Percentiles rank a stretch among this genome's conserved stretches.
Evolutionary conservation across 345 rosid species (phyloP).

Genomic region (Citrus glauca): DNA sequence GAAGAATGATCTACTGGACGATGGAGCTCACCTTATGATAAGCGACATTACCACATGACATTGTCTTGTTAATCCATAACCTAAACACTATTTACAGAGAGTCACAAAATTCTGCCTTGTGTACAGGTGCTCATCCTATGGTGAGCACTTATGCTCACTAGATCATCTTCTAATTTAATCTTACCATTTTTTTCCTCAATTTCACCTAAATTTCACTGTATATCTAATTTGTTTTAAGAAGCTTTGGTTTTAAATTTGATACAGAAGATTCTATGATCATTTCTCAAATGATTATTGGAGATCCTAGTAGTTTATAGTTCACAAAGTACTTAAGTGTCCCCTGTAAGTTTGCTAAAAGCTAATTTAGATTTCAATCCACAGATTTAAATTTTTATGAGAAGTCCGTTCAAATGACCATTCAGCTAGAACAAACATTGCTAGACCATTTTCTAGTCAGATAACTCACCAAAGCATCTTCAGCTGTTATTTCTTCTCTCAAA

Average conservation of each 20-base stretch:
- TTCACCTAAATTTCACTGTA: neutral
- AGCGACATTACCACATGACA: no score
- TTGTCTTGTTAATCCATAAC: no score
- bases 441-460: neutral
- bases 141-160: no score
- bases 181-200: neutral
- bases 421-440: neutral
- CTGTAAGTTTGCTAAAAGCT: neutral
- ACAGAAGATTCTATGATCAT: neutral
- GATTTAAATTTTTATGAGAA: neutral
- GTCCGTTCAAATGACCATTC: neutral
- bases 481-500: constrained; percentile 86
- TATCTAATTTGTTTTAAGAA: neutral
- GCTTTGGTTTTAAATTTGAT: neutral
- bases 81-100: no score
- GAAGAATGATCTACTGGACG: no score
- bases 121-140: no score
- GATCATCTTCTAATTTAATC: no score
- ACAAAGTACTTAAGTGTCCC: neutral
- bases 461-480: constrained; percentile 81
- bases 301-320: neutral
- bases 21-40: no score
- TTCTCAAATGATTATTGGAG: neutral
- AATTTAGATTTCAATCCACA: neutral
- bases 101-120: no score